These are phyloP conservation scores for Trichoderma sp. DNA, from an alignment of 2,329 filamentous ascomycete genomes.

Conservation along the genomic window DNA sequence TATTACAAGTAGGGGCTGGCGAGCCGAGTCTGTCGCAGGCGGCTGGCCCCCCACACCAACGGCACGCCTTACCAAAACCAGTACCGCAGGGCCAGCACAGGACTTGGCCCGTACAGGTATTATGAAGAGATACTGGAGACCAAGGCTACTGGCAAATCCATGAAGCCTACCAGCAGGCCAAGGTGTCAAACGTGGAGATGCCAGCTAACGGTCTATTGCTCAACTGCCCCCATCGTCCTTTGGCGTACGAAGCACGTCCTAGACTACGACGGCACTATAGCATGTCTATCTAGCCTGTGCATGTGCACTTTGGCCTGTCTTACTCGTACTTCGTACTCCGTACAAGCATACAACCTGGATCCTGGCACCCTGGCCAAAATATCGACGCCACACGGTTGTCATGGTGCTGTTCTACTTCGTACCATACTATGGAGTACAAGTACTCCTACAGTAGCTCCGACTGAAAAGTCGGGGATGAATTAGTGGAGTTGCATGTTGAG, in stretches of 20 bases:
- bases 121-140: background rate
- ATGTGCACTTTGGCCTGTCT: background rate
- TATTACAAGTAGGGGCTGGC: background rate
- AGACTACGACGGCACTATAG: background rate
- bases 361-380: background rate
- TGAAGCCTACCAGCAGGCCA: background rate
- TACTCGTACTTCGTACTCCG: background rate
- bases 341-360: background rate
- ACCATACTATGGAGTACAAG: background rate
- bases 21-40: background rate
- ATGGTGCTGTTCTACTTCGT: background rate
- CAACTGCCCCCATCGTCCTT: background rate
- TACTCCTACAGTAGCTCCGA: background rate
- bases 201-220: background rate
- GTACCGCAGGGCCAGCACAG: background rate
- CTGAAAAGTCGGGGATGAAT: background rate
- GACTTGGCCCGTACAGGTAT: background rate
- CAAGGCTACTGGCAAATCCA: background rate
- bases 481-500: background rate
- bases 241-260: background rate
- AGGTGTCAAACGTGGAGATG: background rate
- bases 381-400: background rate
- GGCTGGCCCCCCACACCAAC: background rate
- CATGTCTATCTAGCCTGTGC: background rate
- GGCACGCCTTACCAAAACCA: background rate